Evolutionary conservation across 116 monocot genomes (phyloP).

Genomic region (Phalaenopsis hybrid): DNA sequence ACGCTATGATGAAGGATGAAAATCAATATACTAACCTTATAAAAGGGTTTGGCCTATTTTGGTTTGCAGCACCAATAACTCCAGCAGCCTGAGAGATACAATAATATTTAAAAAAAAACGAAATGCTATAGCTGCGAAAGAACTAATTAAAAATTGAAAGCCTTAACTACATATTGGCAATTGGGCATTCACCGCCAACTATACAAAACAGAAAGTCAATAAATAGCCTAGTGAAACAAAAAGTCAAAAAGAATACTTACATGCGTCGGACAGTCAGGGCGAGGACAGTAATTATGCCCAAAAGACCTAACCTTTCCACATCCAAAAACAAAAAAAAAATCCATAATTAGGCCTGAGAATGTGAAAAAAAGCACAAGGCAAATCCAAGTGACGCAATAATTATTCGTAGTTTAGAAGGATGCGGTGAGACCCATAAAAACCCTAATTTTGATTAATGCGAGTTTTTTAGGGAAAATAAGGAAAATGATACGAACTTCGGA

Average conservation of each 20-base stretch:
- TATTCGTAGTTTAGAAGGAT: neutral
- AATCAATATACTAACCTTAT: conserved; percentile 20
- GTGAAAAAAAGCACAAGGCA: neutral
- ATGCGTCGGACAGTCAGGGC: conserved; percentile 38
- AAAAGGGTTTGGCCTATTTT: conserved; percentile 8
- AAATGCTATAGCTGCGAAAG: neutral
- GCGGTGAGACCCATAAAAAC: neutral
- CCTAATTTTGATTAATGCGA: neutral
- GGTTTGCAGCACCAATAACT: conserved; percentile 15
- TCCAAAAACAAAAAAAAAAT: neutral
- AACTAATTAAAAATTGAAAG: neutral
- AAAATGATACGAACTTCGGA: conserved; percentile 32
- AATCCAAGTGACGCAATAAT: neutral
- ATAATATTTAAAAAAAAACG: neutral
- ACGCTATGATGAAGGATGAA: neutral
- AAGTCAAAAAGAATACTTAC: conserved; percentile 16
- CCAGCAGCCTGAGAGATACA: conserved; percentile 23
- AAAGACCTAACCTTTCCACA: conserved; percentile 36
- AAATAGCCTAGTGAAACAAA: neutral
- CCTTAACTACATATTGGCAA: neutral
- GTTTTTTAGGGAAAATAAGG: neutral
- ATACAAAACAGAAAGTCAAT: neutral
- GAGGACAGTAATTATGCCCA: conserved; percentile 25
- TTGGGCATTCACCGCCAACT: neutral
- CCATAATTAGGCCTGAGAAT: neutral